Evolutionary conservation across 768 basidiomycete species (phyloP), one percentile per base, ranked within the genome.

Genomic region (Lactifluus echinatus): DNA sequence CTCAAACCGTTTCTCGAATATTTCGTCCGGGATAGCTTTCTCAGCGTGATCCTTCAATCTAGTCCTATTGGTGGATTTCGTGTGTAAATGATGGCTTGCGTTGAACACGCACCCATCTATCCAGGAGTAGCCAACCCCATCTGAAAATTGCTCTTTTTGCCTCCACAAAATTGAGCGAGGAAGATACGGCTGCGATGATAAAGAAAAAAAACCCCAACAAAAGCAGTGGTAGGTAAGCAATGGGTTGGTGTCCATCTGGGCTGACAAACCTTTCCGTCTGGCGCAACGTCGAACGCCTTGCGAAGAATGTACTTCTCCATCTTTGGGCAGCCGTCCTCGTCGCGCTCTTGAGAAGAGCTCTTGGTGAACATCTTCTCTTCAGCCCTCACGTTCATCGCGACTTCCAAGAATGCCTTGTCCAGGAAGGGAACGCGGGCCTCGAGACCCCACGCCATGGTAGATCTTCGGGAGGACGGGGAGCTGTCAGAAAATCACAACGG

Each of bases 291-390:
- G 71, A 98, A 98, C 2, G 95, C 94, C 73, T 95, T 97, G 55
- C 95, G 83, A 62, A 98, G 73, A 57, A 98, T 89, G 72, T 98
- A 98, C 89, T 99, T 99, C 74, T 99, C 96, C 92, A 98, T 98
- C 66, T 74, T 85, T 2, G 92, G 93, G 66, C 80, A 71, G 4
- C 94, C 95, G 65, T 98, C 93, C 63, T 76, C 78, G 71, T 99
- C 96, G 14, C 79, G 57, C 68, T 82, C 75, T 70, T 93, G 87
- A 1, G 72, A 66, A 0, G 75, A 60, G n/a, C 90, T 92, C 70
- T 93, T 97, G 65, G 67, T 76, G 74, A 97, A 98, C 79, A 81
- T 83, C 71, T 99, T 99, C 57, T 87, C 79, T 66, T 84, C 80
- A 2, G 96, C 80, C 63, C 94, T 85, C 64, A 93, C 73, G 73